A percentile compares a stretch with the other conserved stretches of the same genome.
These are phyloP conservation scores for Aspergillus persii DNA, from an alignment of 2,329 filamentous ascomycete genomes.

Conservation along the genomic window DNA sequence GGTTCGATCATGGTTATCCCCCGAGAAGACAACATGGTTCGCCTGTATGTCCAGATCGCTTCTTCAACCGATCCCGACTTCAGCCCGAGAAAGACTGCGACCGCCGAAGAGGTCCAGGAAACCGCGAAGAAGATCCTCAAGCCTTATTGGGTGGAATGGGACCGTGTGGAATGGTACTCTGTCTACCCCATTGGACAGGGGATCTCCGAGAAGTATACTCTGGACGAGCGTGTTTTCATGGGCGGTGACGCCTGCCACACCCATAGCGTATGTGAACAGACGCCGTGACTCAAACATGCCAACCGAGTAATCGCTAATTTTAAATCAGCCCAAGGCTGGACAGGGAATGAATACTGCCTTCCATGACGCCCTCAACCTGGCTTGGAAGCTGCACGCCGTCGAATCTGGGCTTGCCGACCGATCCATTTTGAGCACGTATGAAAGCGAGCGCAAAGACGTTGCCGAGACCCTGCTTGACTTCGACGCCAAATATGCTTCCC, in stretches of 20 bases:
- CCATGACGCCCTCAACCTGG: conserved; percentile 74
- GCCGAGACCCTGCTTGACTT: conserved; percentile 83
- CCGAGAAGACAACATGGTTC: conserved; percentile 50
- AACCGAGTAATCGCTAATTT: conserved; percentile 7
- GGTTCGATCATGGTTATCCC: conserved; percentile 64
- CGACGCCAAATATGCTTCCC: conserved; percentile 82
- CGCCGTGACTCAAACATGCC: background rate
- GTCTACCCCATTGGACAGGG: conserved; percentile 66
- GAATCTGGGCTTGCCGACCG: conserved; percentile 77
- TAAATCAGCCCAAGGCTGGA: conserved; percentile 56
- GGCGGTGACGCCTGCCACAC: conserved; percentile 65
- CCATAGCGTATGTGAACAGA: conserved; percentile 45
- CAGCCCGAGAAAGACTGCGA: conserved; percentile 60
- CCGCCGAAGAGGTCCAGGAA: conserved; percentile 58
- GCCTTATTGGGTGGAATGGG: conserved; percentile 62
- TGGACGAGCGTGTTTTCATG: conserved; percentile 65
- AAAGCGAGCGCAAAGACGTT: conserved; percentile 78
- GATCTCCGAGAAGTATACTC: conserved; percentile 62
- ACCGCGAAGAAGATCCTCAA: conserved; percentile 58
- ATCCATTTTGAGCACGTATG: conserved; percentile 77
- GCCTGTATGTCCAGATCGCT: conserved; percentile 57
- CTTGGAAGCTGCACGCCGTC: conserved; percentile 94
- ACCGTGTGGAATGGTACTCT: conserved; percentile 65
- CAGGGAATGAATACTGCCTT: conserved; percentile 64
- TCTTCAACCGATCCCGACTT: conserved; percentile 61